Percentiles rank a stretch among this genome's conserved stretches.
Conservation (phyloP, 768 basidiomycete species). For the Hygrophoropsis aurantiaca region DNA sequence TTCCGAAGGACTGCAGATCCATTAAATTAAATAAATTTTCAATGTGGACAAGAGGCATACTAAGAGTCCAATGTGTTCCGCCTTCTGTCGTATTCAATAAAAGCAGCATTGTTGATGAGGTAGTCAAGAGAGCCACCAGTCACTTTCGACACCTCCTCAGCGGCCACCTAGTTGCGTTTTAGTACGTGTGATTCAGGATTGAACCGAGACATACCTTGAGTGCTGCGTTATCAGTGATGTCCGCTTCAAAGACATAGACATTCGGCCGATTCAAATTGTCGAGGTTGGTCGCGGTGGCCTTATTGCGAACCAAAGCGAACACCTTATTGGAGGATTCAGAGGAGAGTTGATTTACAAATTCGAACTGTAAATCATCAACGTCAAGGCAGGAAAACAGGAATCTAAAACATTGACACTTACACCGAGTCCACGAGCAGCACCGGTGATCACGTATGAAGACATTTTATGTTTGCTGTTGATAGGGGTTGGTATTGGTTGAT, state of each 20-base stretch:
- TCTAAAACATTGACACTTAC: slow-evolving; percentile 15
- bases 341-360: slow-evolving; percentile 24
- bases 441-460: slow-evolving; percentile 23
- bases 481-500: too few relatives aligned
- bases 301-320: slow-evolving; percentile 28
- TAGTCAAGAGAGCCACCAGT: slow-evolving; percentile 36
- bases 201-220: slow-evolving; percentile 25
- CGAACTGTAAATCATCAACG: slow-evolving; percentile 13
- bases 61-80: slow-evolving; percentile 14
- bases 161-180: slow-evolving; percentile 21
- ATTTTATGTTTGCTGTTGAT: not conserved
- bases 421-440: slow-evolving; percentile 28
- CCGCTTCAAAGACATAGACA: slow-evolving; percentile 35
- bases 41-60: slow-evolving; percentile 5
- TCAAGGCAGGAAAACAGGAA: not conserved
- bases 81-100: slow-evolving; percentile 6
- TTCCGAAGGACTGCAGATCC: slow-evolving; percentile 11
- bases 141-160: slow-evolving; percentile 21
- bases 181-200: not conserved
- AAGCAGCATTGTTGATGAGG: slow-evolving; percentile 39
- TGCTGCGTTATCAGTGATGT: slow-evolving; percentile 30
- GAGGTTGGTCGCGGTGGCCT: slow-evolving; percentile 14
- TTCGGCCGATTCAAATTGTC: slow-evolving; percentile 15
- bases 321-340: slow-evolving; percentile 13
- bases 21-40: not conserved